A percentile compares a stretch with the other conserved stretches of the same genome.
phyloP scores from a whole-genome alignment of 345 rosid genomes.

The Rhodomyrtus tomentosa region DNA sequence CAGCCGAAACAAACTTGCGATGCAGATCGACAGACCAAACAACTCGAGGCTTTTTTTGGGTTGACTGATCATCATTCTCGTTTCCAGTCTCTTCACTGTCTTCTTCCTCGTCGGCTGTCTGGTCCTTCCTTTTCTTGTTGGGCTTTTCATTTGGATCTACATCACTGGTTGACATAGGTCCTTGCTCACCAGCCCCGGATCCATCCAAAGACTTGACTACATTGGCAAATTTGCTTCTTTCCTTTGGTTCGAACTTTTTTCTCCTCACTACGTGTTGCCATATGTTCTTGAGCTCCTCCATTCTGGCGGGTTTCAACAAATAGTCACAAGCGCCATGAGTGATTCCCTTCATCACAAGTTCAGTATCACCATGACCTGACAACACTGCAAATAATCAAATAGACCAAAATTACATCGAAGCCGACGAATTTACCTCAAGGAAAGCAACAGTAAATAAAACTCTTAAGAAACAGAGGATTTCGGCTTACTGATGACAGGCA shows the following conservation, averaged over 20 bases:
- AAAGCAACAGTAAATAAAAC: background rate
- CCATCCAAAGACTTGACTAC: conserved; percentile 24
- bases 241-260: conserved; percentile 34
- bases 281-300: conserved; percentile 84
- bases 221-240: conserved; percentile 12
- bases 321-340: conserved; percentile 95
- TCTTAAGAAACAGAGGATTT: background rate
- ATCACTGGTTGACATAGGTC: conserved; percentile 15
- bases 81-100: conserved; percentile 37
- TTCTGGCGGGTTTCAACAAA: conserved; percentile 79
- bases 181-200: conserved; percentile 12
- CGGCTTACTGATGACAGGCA: conserved; percentile 43
- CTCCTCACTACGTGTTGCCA: conserved; percentile 93
- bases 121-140: conserved; percentile 66
- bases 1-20: conserved; percentile 61
- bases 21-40: conserved; percentile 81
- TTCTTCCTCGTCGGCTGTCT: conserved; percentile 61
- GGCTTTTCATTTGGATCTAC: conserved; percentile 44
- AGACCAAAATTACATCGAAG: background rate
- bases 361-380: conserved; percentile 69
- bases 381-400: conserved; percentile 42
- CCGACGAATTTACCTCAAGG: background rate
- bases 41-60: conserved; percentile 77
- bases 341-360: conserved; percentile 84
- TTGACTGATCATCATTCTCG: conserved; percentile 46